Base-by-base conservation (phyloP, 2,329 filamentous ascomycete genomes). In the Zarea fungicola region DNA sequence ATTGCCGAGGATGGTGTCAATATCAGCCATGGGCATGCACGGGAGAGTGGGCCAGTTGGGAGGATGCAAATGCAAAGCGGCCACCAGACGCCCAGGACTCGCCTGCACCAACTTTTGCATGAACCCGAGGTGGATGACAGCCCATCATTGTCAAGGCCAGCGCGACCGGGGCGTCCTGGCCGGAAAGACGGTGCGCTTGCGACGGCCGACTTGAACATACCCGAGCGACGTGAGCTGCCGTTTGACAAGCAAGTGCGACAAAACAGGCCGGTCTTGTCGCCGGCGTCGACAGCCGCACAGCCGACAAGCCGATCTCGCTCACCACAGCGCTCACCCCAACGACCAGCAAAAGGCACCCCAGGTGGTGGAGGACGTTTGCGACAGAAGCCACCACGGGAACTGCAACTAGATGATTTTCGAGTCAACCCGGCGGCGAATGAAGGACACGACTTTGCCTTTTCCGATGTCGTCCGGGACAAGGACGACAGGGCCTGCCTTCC, bases 351-450 rank as follows among this genome's bases (percentile, higher is more conserved):
- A 41, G 67, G 67, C 5, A n/a, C n/a, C n/a, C n/a, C n/a, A n/a
- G n/a, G n/a, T n/a, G n/a, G n/a, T n/a, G n/a, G n/a, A n/a, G n/a
- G n/a, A n/a, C 35, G 34, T 21, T 49, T 73, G 87, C 80, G 89
- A 42, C 63, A 73, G 9, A 80, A 76, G 43, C 77, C 82, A 1
- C 54, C 82, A 3, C 67, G 73, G 1, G 70, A 76, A 28, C 74
- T 95, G 11, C 70, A 70, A 13, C 69, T 85, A 1, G 78, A 81
- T 11, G 85, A 95, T 65, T 96, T 96, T 72, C 92, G 85, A 62
- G 73, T 93, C 57, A 95, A 96, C 55, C 84, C 88, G 0, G 70
- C 72, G 5, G 77, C 74, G 56, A 92, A 91, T 54, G 76, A 85
- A 35, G 87, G 87, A 2, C 71, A 82, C 36, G 77, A 83, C 47